phyloP scores from a whole-genome alignment of 306 rosid genomes.

The Abrus pulchellus region DNA sequence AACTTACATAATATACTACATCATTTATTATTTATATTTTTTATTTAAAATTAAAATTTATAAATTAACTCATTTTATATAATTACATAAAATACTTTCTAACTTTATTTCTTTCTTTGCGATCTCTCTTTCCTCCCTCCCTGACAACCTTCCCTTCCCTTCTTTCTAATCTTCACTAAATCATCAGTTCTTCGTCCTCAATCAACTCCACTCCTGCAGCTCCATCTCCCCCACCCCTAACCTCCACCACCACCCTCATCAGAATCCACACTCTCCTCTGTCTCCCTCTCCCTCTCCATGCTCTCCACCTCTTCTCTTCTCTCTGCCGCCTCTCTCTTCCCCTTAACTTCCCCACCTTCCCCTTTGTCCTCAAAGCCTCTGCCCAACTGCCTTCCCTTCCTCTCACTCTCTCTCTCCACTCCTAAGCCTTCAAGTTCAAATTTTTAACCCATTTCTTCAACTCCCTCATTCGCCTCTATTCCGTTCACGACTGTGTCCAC shows the following conservation, averaged over 20 bases:
- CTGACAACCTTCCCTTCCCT: no score
- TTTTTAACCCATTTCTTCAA: slow-evolving; percentile 58
- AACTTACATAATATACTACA: no score
- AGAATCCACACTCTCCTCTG: slow-evolving; percentile 66
- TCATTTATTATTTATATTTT: no score
- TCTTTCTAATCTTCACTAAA: no score
- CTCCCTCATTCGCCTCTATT: slow-evolving; percentile 64
- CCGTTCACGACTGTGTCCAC: slow-evolving; percentile 28
- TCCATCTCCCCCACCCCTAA: slow-evolving; percentile 60
- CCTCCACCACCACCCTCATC: slow-evolving; percentile 73
- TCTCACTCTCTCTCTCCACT: slow-evolving; percentile 60
- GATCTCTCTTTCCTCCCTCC: no score
- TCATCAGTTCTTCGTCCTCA: no score
- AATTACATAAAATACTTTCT: no score
- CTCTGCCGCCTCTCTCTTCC: slow-evolving; percentile 64
- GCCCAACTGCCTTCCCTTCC: slow-evolving; percentile 52
- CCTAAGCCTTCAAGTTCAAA: slow-evolving; percentile 65
- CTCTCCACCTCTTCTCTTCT: slow-evolving; percentile 61
- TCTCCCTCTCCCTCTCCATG: slow-evolving; percentile 56
- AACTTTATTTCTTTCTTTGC: no score
- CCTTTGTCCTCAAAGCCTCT: slow-evolving; percentile 69
- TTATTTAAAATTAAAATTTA: no score
- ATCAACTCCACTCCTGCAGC: slow-evolving; percentile 48
- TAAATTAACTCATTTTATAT: no score
- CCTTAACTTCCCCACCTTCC: slow-evolving; percentile 79